These are phyloP conservation scores for Spraguea lophii DNA, from an alignment of 371 early-diverging fungal genomes.

Conservation along the genomic window DNA sequence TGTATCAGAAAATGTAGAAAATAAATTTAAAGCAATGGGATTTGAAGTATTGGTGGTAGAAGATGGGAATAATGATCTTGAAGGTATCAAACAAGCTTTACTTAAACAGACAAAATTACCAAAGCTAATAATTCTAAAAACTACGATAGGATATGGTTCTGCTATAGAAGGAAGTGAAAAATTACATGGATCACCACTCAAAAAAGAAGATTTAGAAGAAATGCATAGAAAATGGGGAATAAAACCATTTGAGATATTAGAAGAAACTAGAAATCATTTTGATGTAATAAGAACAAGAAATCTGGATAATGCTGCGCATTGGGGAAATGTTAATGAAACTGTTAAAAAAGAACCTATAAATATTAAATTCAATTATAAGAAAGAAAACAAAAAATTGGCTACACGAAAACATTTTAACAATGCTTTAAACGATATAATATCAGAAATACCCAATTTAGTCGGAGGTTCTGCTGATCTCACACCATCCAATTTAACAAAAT, in stretches of 20 bases:
- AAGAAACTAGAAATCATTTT: slow-evolving; percentile 53
- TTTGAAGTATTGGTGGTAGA: slow-evolving; percentile 63
- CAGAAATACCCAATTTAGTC: slow-evolving; percentile 59
- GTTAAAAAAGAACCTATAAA: slow-evolving; percentile 51
- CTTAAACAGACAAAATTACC: slow-evolving; percentile 50
- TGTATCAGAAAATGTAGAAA: slow-evolving; percentile 71
- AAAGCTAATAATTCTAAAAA: slow-evolving; percentile 40
- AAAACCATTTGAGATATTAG: slow-evolving; percentile 43
- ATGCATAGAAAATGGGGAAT: slow-evolving; percentile 67
- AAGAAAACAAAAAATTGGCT: slow-evolving; percentile 51
- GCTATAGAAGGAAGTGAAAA: slow-evolving; percentile 63
- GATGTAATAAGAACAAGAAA: slow-evolving; percentile 49
- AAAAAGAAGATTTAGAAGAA: slow-evolving; percentile 56
- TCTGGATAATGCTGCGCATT: slow-evolving; percentile 50
- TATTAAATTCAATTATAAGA: slow-evolving; percentile 45
- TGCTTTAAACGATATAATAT: slow-evolving; percentile 60
- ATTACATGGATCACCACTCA: slow-evolving; percentile 66
- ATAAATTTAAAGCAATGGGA: slow-evolving; percentile 72
- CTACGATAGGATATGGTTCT: slow-evolving; percentile 60
- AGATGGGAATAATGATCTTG: slow-evolving; percentile 63
- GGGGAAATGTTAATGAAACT: slow-evolving; percentile 57
- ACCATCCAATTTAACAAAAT: slow-evolving; percentile 76
- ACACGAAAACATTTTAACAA: slow-evolving; percentile 48
- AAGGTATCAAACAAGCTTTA: slow-evolving; percentile 48
- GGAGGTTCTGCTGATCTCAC: slow-evolving; percentile 97